Evolutionary conservation across 2,329 filamentous ascomycete genomes (phyloP).

Genomic region (Onygenales sp.): DNA sequence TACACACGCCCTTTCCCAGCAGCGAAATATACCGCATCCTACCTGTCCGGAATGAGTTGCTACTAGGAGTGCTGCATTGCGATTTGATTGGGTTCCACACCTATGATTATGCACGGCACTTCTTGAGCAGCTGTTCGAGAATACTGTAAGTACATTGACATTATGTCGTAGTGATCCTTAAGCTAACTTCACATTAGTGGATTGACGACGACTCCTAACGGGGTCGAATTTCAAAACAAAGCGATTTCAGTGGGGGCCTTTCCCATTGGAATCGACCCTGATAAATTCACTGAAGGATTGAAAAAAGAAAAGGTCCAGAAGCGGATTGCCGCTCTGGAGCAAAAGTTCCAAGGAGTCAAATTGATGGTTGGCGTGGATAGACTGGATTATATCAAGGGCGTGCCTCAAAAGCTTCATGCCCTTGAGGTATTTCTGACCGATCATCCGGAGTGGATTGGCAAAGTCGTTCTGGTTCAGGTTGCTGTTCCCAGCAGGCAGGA

Average conservation of each 20-base stretch:
- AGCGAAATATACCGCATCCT: conserved; percentile 95
- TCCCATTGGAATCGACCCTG: conserved; percentile 94
- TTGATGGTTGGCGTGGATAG: conserved; percentile 95
- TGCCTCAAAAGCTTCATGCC: conserved; percentile 93
- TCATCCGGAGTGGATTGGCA: conserved; percentile 96
- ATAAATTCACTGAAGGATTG: conserved; percentile 86
- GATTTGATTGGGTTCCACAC: conserved; percentile 97
- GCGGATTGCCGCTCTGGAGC: conserved; percentile 72
- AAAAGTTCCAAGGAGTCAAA: conserved; percentile 93
- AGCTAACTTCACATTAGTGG: conserved; percentile 21
- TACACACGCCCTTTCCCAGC: conserved; percentile 94
- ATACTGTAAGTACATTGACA: conserved; percentile 53
- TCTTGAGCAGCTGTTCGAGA: conserved; percentile 90
- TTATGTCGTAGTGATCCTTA: conserved; percentile 7
- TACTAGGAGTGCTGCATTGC: conserved; percentile 81
- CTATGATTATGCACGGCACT: conserved; percentile 97
- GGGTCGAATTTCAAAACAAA: conserved; percentile 81
- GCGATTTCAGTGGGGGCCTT: conserved; percentile 90
- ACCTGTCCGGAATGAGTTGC: conserved; percentile 79
- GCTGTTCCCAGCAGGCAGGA: conserved; percentile 91
- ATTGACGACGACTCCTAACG: conserved; percentile 71
- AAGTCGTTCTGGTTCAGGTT: conserved; percentile 91
- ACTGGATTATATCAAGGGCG: conserved; percentile 97
- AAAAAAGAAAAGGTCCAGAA: conserved; percentile 78
- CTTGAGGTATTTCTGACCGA: conserved; percentile 95